Conservation (phyloP, 495 filamentous ascomycete species). For the Pyrenopolyporus hunteri region DNA sequence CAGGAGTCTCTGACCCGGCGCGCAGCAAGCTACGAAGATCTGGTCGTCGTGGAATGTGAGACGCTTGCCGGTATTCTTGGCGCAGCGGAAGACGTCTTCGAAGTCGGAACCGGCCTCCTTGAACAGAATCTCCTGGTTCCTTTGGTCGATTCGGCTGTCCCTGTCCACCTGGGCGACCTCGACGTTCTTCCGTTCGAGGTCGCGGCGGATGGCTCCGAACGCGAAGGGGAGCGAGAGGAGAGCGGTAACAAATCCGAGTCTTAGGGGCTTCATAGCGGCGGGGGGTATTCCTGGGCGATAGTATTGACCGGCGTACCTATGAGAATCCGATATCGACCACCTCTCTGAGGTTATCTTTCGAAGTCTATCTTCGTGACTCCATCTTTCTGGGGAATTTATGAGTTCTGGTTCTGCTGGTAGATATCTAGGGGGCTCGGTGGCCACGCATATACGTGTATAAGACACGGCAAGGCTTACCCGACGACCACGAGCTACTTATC, state of each 20-base stretch:
- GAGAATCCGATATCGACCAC: neutral
- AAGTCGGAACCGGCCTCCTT: conserved; percentile 7
- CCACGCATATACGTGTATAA: neutral
- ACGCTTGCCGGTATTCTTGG: neutral
- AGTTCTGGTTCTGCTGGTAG: neutral
- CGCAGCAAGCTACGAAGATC: conserved; percentile 14
- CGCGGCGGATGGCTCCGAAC: conserved; percentile 6
- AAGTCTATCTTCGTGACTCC: neutral
- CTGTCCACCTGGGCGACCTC: conserved; percentile 17
- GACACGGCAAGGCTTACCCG: neutral
- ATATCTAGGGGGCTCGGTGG: neutral
- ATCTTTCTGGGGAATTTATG: neutral
- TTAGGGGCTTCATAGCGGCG: conserved; percentile 7
- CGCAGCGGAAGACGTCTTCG: conserved; percentile 15
- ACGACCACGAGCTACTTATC: conserved; percentile 4
- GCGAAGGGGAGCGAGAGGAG: conserved; percentile 8
- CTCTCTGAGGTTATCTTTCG: neutral
- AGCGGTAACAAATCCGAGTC: neutral
- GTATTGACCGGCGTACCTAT: neutral
- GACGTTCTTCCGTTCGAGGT: conserved; percentile 18
- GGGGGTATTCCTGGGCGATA: neutral
- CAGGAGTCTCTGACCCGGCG: conserved; percentile 9
- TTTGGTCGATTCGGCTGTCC: conserved; percentile 14
- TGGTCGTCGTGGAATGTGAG: conserved; percentile 12
- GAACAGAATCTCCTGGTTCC: conserved; percentile 11